Evolutionary conservation across 2,329 filamentous ascomycete species (phyloP).

Genomic region (Paraphaeosphaeria minitans): DNA sequence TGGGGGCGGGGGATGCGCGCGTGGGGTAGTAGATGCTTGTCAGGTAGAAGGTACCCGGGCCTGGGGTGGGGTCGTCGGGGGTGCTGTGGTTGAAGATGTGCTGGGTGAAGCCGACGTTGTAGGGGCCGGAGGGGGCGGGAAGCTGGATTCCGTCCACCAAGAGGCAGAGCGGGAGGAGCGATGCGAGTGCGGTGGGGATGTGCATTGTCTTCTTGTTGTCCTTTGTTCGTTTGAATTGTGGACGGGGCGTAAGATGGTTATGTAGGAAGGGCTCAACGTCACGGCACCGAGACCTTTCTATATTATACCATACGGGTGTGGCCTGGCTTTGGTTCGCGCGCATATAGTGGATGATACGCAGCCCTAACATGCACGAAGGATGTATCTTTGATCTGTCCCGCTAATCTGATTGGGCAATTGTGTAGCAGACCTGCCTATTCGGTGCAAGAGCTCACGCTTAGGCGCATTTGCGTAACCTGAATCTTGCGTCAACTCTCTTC

Average conservation of each 20-base stretch:
- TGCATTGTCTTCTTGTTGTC: neutral
- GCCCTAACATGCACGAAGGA: neutral
- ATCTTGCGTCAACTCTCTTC: neutral
- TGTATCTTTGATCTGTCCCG: neutral
- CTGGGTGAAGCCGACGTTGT: constrained; percentile 29
- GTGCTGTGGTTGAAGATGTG: constrained; percentile 33
- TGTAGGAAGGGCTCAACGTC: neutral
- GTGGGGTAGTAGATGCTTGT: constrained; percentile 34
- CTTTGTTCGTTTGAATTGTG: neutral
- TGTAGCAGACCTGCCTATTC: neutral
- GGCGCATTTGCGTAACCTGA: neutral
- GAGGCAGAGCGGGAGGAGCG: neutral
- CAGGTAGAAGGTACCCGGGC: constrained; percentile 21
- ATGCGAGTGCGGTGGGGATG: neutral
- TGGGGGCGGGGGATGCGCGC: constrained; percentile 14
- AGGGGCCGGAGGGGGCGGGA: constrained; percentile 25
- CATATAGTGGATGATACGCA: neutral
- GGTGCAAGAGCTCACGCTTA: neutral
- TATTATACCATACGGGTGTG: too few species aligned
- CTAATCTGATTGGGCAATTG: neutral
- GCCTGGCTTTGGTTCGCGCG: neutral
- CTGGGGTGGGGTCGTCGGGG: constrained; percentile 24
- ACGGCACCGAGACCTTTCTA: too few species aligned
- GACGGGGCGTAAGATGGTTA: neutral
- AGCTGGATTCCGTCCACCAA: constrained; percentile 6